Conservation (phyloP, 805 yeast genomes). For the Ogataea paradorogensis region DNA sequence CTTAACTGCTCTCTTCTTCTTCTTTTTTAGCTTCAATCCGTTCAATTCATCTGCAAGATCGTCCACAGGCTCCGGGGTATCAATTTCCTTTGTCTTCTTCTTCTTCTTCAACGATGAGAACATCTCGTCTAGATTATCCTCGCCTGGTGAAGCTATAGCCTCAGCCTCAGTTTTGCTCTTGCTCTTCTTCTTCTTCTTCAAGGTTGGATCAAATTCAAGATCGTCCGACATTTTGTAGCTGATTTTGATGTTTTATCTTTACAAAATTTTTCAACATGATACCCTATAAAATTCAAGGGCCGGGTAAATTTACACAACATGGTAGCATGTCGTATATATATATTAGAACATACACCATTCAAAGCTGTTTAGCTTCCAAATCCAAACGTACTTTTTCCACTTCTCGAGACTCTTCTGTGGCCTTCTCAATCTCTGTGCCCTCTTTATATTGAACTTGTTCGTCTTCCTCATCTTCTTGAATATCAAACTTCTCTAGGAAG, state of each 20-base stretch:
- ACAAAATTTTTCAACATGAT: conserved; percentile 15
- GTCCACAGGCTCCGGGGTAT: conserved; percentile 38
- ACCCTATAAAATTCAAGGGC: not conserved
- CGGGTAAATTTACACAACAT: conserved; percentile 11
- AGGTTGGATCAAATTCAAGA: conserved; percentile 69
- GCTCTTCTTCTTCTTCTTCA: conserved; percentile 76
- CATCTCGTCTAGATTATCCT: conserved; percentile 52
- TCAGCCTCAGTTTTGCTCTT: conserved; percentile 36
- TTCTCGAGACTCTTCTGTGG: conserved; percentile 43
- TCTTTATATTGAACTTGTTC: conserved; percentile 39
- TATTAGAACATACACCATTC: not conserved
- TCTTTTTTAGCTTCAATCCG: conserved; percentile 71
- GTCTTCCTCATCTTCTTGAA: conserved; percentile 49
- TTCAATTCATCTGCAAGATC: conserved; percentile 59
- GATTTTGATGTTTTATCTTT: not conserved
- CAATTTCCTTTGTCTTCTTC: conserved; percentile 61
- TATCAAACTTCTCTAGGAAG: conserved; percentile 68
- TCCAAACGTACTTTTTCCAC: conserved; percentile 35
- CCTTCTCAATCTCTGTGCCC: conserved; percentile 51
- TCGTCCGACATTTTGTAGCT: conserved; percentile 32
- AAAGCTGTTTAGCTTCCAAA: conserved; percentile 23
- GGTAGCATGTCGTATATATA: conserved; percentile 3
- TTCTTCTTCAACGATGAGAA: conserved; percentile 83
- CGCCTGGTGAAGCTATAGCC: conserved; percentile 38
- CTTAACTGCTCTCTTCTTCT: conserved; percentile 68